A percentile compares a stretch with the other conserved stretches of the same genome.
These are phyloP conservation scores for Neobulgaria alba DNA, from an alignment of 2,329 filamentous ascomycete genomes.

Conservation along the genomic window DNA sequence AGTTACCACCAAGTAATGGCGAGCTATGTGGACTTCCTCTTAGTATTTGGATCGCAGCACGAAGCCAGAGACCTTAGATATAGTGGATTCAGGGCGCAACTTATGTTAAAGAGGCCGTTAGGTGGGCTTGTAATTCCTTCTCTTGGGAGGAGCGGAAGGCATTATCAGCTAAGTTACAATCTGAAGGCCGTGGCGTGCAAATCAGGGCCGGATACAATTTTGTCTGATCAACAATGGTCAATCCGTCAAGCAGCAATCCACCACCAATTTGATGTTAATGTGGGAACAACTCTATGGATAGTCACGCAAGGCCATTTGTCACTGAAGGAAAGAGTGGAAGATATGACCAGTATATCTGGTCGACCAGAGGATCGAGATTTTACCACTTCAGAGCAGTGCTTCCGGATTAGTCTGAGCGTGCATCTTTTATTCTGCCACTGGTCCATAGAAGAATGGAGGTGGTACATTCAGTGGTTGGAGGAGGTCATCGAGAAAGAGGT, in stretches of 20 bases:
- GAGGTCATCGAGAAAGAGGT: conserved; percentile 28
- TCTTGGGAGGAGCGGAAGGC: conserved; percentile 17
- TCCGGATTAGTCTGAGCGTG: conserved; percentile 30
- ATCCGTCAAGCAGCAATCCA: conserved; percentile 22
- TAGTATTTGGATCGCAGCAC: conserved; percentile 23
- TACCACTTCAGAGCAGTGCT: conserved; percentile 25
- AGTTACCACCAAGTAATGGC: conserved; percentile 30
- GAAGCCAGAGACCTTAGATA: conserved; percentile 21
- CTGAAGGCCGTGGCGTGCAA: conserved; percentile 18
- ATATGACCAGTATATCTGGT: conserved; percentile 27
- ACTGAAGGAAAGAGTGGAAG: conserved; percentile 26
- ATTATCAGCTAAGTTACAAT: conserved; percentile 24
- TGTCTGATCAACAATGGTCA: conserved; percentile 13
- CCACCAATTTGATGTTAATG: conserved; percentile 22
- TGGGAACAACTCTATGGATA: conserved; percentile 34
- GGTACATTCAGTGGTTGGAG: conserved; percentile 34
- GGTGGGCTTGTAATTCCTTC: conserved; percentile 9
- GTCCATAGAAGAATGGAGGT: conserved; percentile 35
- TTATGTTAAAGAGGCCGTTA: conserved; percentile 5
- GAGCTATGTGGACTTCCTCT: conserved; percentile 27
- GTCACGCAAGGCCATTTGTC: conserved; percentile 30
- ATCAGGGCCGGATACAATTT: background rate
- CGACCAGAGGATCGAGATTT: conserved; percentile 29
- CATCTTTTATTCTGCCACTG: conserved; percentile 34
- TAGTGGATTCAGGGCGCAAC: conserved; percentile 21